Evolutionary conservation across 257 asterid species (phyloP).

Genomic region (Marsdenia floribunda): DNA sequence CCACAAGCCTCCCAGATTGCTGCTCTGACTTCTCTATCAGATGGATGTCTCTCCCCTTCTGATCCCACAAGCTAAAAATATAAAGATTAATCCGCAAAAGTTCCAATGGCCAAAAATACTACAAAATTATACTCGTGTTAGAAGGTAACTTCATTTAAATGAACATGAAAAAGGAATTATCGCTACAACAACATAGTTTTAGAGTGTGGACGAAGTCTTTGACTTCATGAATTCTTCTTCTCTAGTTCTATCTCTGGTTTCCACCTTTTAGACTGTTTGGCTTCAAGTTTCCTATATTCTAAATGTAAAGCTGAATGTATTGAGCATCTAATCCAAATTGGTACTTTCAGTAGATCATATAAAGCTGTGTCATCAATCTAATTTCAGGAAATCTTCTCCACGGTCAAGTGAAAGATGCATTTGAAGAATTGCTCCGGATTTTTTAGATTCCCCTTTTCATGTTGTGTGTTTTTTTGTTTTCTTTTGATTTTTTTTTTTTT

Average conservation of each 20-base stretch:
- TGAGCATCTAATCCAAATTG: constrained; percentile 6
- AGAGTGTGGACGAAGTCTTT: not conserved
- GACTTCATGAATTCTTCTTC: not conserved
- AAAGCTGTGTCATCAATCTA: not conserved
- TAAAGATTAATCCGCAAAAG: not conserved
- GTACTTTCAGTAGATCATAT: not conserved
- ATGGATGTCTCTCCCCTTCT: constrained; percentile 66
- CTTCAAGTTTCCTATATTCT: not conserved
- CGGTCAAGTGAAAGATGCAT: not conserved
- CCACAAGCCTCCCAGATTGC: constrained; percentile 97
- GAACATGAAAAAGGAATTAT: not conserved
- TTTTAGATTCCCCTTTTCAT: not conserved
- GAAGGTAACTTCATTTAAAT: not conserved
- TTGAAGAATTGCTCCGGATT: not conserved
- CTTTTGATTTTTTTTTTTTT: too few relatives aligned
- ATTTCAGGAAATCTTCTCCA: not conserved
- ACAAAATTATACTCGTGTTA: not conserved
- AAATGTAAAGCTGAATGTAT: not conserved
- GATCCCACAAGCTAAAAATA: constrained; percentile 57
- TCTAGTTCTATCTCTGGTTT: not conserved
- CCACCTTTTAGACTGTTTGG: not conserved
- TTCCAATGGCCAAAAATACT: not conserved
- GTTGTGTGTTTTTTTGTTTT: too few relatives aligned
- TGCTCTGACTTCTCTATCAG: constrained; percentile 66
- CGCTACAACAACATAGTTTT: not conserved